A percentile compares a stretch with the other conserved stretches of the same genome.
Conservation (phyloP, 371 early-diverging fungal species). For the Chytridium lagenaria region DNA sequence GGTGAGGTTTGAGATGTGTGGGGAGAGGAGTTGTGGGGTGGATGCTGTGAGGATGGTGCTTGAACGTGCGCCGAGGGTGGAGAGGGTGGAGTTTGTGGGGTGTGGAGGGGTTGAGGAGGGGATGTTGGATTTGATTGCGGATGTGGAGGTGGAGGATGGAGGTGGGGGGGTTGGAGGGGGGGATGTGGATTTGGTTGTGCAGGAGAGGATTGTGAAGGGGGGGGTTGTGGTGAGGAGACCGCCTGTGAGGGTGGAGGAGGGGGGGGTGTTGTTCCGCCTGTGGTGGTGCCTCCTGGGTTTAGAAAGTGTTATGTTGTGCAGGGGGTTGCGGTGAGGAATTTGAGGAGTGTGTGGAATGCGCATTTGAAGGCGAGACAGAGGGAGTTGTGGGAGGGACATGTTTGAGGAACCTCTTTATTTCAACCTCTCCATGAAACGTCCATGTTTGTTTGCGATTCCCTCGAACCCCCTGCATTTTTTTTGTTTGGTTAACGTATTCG, state of each 20-base stretch:
- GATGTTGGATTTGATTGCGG: constrained; percentile 31
- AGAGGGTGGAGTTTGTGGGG: constrained; percentile 41
- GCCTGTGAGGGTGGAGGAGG: background rate
- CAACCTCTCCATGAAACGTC: too few relatives aligned
- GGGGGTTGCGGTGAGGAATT: constrained; percentile 12
- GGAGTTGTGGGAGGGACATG: constrained; percentile 26
- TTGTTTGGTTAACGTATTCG: too few relatives aligned
- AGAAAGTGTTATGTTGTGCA: constrained; percentile 32
- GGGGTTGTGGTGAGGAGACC: background rate
- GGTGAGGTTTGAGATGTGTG: constrained; percentile 36
- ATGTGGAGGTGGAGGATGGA: too few relatives aligned
- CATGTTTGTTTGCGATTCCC: too few relatives aligned
- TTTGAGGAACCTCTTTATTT: too few relatives aligned
- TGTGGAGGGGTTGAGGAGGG: constrained; percentile 9
- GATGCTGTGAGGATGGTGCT: constrained; percentile 37
- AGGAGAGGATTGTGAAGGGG: background rate
- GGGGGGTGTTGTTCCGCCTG: background rate
- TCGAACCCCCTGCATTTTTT: too few relatives aligned
- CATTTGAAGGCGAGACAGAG: constrained; percentile 22
- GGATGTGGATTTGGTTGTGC: too few relatives aligned
- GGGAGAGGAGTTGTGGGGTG: constrained; percentile 18
- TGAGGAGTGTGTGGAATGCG: constrained; percentile 30
- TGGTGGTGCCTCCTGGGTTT: constrained; percentile 17
- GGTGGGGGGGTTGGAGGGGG: background rate
- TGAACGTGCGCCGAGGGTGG: constrained; percentile 32